Evolutionary conservation across 148 eudicot genomes (phyloP).

Genomic region (Chenopodium album): DNA sequence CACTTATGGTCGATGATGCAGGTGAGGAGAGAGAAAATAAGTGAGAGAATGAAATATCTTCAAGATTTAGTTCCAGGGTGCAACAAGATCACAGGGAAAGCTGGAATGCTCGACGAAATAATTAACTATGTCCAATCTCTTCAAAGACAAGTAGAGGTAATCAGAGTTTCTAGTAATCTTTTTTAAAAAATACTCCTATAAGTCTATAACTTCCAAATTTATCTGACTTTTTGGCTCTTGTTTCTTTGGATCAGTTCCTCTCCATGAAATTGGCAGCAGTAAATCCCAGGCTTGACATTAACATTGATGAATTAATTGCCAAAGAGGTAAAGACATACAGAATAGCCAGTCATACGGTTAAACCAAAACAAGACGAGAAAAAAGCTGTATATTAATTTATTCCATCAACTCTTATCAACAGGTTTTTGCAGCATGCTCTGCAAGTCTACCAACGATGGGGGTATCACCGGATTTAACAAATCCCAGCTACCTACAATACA

Average conservation of each 20-base stretch:
- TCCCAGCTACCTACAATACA: slow-evolving; percentile 50
- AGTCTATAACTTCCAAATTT: neutral
- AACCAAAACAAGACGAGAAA: neutral
- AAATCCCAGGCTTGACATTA: slow-evolving; percentile 70
- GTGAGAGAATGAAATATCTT: slow-evolving; percentile 92
- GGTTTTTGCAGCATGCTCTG: slow-evolving; percentile 58
- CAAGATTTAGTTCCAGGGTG: slow-evolving; percentile 98
- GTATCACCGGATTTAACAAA: slow-evolving; percentile 44
- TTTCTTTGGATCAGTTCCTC: slow-evolving; percentile 61
- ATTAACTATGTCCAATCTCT: slow-evolving; percentile 97
- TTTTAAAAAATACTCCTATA: neutral
- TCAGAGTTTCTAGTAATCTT: slow-evolving; percentile 6
- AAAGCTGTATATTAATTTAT: neutral
- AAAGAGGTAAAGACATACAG: slow-evolving; percentile 58
- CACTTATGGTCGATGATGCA: slow-evolving; percentile 25
- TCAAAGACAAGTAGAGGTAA: slow-evolving; percentile 99
- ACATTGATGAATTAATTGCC: slow-evolving; percentile 57
- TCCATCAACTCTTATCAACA: slow-evolving; percentile 29
- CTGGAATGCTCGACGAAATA: slow-evolving; percentile 97
- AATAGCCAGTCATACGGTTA: slow-evolving; percentile 12
- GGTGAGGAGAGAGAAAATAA: slow-evolving; percentile 93
- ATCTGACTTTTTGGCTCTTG: slow-evolving; percentile 13
- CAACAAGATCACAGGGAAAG: slow-evolving; percentile 91
- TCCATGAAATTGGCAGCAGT: slow-evolving; percentile 92
- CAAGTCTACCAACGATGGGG: slow-evolving; percentile 50